These are phyloP conservation scores for Chlamydomonas eustigma DNA, from an alignment of 139 green algal species.

Conservation along the genomic window DNA sequence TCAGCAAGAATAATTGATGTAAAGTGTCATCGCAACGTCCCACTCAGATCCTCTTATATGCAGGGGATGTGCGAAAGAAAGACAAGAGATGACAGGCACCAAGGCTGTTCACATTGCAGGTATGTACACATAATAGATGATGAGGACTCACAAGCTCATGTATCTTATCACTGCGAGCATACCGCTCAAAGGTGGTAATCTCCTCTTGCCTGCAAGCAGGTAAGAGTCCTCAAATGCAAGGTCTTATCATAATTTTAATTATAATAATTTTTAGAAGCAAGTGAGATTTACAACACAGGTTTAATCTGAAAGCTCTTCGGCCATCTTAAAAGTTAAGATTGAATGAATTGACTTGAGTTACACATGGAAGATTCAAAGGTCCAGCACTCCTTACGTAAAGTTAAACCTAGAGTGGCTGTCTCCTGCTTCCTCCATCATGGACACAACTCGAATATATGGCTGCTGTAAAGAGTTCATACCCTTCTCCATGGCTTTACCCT, in stretches of 20 bases:
- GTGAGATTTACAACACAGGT: too few species aligned
- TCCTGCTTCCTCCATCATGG: conserved; percentile 70
- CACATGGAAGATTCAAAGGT: not conserved
- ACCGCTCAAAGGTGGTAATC: conserved; percentile 84
- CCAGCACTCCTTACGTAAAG: conserved; percentile 54
- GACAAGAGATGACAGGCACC: too few species aligned
- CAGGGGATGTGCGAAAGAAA: too few species aligned
- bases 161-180: conserved; percentile 39
- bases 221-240: not conserved
- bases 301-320: too few species aligned
- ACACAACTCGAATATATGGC: conserved; percentile 94
- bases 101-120: too few species aligned
- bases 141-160: conserved; percentile 3
- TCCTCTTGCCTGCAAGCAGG: conserved; percentile 47
- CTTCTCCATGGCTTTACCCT: conserved; percentile 43
- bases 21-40: too few species aligned
- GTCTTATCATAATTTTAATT: not conserved
- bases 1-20: too few species aligned
- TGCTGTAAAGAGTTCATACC: conserved; percentile 67
- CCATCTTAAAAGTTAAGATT: too few species aligned
- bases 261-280: too few species aligned
- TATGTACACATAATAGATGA: too few species aligned
- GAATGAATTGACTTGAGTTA: too few species aligned
- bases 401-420: conserved; percentile 65
- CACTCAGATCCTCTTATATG: too few species aligned